These are phyloP conservation scores for Auxenochlorella pyrenoidosa DNA, from an alignment of 139 green algal species.

Conservation along the genomic window DNA sequence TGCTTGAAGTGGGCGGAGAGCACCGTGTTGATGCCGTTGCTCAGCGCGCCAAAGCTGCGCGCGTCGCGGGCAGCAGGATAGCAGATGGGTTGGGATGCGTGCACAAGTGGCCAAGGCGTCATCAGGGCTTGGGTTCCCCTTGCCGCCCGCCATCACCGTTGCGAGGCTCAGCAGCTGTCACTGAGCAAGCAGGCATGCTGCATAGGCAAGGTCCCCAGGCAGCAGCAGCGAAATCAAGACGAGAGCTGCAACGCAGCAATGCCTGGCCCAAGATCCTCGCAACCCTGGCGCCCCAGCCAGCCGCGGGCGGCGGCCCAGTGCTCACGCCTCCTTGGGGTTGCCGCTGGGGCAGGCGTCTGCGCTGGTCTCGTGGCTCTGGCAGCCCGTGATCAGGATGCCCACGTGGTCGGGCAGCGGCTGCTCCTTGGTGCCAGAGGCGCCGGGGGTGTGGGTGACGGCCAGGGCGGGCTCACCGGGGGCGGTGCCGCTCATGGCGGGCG, in stretches of 20 bases:
- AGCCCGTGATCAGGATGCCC: slow-evolving; percentile 76
- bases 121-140: too few species aligned
- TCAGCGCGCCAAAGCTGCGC: slow-evolving; percentile 66
- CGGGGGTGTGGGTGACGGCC: background rate
- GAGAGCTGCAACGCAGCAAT: too few species aligned
- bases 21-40: slow-evolving; percentile 64
- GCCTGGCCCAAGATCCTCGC: too few species aligned
- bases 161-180: too few species aligned
- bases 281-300: too few species aligned
- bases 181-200: too few species aligned
- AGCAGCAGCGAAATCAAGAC: too few species aligned
- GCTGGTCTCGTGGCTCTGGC: slow-evolving; percentile 67
- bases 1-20: slow-evolving; percentile 49
- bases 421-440: background rate
- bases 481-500: background rate
- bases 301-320: background rate
- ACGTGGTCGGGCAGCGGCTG: slow-evolving; percentile 40
- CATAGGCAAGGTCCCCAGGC: too few species aligned
- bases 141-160: too few species aligned
- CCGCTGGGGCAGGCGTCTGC: slow-evolving; percentile 72
- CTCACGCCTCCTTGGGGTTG: slow-evolving; percentile 55
- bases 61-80: too few species aligned
- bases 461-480: background rate
- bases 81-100: too few species aligned
- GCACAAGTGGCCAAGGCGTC: too few species aligned